Base-by-base conservation (phyloP, 169 alveolate species). In the Cryptosporidium sp. region DNA sequence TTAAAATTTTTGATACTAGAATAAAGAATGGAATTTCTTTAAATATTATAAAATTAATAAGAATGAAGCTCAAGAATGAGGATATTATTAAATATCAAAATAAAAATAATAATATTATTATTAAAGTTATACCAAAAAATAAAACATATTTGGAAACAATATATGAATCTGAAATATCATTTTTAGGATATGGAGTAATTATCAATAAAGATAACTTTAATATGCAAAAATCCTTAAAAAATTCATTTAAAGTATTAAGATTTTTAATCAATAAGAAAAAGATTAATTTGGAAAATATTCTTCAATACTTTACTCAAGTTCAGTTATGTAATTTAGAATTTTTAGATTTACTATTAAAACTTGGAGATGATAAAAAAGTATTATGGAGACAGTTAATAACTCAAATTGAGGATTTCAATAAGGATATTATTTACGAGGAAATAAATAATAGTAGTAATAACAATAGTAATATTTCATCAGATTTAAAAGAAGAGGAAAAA, bases 321-420 rank as follows among this genome's bases (percentile, higher is more conserved):
- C 41, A 59, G 35, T 23, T 73, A 12, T 73, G 86, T 73, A 59
- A 59, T 73, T 37, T 73, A 29, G 86, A 73, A 12, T 73, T 73
- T 41, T 55, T 73, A 5, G 86, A 73, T 41, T 9, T 12, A 39
- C 9, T 69, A 9, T 29, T 69, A 2, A 1, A 9, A 21, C 2
- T 37, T 26, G 12, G 5, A 33, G 21, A 39, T 37, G 29, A 33
- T 26, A 29, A 65, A 31, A 65, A 29, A 7, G 23, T 0, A 31
- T 55, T 26, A n/a, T 65, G 71, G 71, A n/a, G 12, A 37, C 52
- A 37, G 14, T n/a, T 65, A n/a, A 65, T 33, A 7, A 5, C 3
- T 31, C 71, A 65, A 16, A 65, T 65, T 33, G 52, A 37, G 10
- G 26, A 65, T n/a, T 29, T 65, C 21, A 29, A 10, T 1, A 37